These are phyloP conservation scores for Verticillium alfalfae DNA, from an alignment of 2,329 filamentous ascomycete species.

Conservation along the genomic window DNA sequence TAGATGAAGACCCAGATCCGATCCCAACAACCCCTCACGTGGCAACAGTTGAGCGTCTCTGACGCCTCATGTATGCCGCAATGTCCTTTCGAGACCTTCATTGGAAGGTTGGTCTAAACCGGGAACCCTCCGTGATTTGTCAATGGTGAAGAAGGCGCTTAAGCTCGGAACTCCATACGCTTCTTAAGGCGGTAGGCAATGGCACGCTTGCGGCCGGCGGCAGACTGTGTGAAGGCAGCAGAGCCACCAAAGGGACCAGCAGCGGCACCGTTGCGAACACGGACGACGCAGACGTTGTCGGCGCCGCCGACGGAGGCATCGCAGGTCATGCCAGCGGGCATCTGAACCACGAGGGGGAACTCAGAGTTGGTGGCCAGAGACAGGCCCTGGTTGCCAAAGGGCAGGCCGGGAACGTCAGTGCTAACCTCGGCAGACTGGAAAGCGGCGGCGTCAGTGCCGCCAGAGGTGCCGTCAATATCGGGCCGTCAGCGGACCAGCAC, in stretches of 20 bases:
- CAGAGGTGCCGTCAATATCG: slow-evolving; percentile 56
- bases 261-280: slow-evolving; percentile 55
- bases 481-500: slow-evolving; percentile 59
- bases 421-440: slow-evolving; percentile 56
- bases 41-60: slow-evolving; percentile 5
- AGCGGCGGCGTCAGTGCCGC: slow-evolving; percentile 53
- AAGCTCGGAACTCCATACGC: slow-evolving; percentile 24
- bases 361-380: slow-evolving; percentile 56
- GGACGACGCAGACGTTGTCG: slow-evolving; percentile 58
- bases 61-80: slow-evolving; percentile 2
- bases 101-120: background rate
- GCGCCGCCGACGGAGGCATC: slow-evolving; percentile 52
- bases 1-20: slow-evolving; percentile 8
- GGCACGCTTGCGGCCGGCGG: slow-evolving; percentile 54
- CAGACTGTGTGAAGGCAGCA: slow-evolving; percentile 58
- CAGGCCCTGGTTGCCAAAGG: slow-evolving; percentile 42
- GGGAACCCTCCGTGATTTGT: background rate
- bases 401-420: slow-evolving; percentile 54
- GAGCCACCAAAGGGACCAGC: slow-evolving; percentile 64
- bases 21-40: background rate
- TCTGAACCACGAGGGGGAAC: slow-evolving; percentile 59
- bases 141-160: background rate
- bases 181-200: slow-evolving; percentile 45
- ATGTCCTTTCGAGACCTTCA: background rate
- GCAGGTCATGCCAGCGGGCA: slow-evolving; percentile 65